phyloP scores from a whole-genome alignment of 2,329 filamentous ascomycete genomes.

The Scolecobasidium constrictum region DNA sequence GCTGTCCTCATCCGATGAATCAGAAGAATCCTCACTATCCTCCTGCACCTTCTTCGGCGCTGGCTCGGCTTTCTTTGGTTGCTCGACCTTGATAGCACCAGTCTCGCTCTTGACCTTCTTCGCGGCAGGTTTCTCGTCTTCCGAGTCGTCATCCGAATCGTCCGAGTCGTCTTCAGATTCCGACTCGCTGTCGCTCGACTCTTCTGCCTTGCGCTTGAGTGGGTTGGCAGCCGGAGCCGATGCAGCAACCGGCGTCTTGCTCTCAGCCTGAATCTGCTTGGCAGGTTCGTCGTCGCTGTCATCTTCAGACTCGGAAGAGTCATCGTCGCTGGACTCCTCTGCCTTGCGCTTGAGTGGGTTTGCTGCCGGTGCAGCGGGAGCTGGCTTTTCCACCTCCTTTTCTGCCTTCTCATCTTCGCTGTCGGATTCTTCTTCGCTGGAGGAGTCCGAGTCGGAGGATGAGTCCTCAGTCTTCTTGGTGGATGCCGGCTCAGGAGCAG shows the following conservation, averaged over 20 bases:
- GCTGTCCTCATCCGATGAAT: conserved; percentile 4
- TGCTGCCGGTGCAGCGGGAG: background rate
- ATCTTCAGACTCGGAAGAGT: conserved; percentile 4
- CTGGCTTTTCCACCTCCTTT: background rate
- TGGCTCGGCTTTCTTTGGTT: too few relatives aligned
- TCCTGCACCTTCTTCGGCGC: too few relatives aligned
- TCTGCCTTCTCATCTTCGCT: conserved; percentile 1
- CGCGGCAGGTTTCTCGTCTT: conserved; percentile 16
- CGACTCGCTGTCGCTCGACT: conserved; percentile 12
- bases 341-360: conserved; percentile 4
- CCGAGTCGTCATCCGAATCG: conserved; percentile 15
- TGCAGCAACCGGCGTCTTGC: background rate
- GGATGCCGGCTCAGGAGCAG: too few relatives aligned
- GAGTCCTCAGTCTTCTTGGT: too few relatives aligned
- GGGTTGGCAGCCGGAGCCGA: background rate
- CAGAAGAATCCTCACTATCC: background rate
- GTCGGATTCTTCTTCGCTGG: background rate
- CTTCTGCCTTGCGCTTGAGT: conserved; percentile 7
- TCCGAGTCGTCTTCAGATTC: conserved; percentile 17
- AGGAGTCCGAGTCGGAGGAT: conserved; percentile 1
- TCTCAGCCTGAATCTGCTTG: background rate
- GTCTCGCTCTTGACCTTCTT: conserved; percentile 15
- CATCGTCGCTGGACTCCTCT: background rate
- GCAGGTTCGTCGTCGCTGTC: background rate
- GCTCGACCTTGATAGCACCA: too few relatives aligned